Conservation (phyloP, 495 filamentous ascomycete species). For the Terfezia boudieri region DNA sequence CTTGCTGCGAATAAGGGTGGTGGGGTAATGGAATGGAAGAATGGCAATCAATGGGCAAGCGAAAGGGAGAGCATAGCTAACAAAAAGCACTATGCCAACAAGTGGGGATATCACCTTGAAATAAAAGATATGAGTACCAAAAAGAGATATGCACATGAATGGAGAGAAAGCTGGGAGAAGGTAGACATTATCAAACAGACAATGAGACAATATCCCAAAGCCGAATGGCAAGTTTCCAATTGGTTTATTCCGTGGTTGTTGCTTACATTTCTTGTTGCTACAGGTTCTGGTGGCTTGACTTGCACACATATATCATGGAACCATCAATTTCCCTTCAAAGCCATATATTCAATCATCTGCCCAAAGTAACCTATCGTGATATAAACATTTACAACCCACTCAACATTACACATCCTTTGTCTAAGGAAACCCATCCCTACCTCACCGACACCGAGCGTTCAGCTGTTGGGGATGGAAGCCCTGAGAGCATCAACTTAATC, state of each 20-base stretch:
- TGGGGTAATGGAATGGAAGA: conserved; percentile 98
- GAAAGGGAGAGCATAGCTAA: conserved; percentile 91
- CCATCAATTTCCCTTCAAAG: conserved; percentile 70
- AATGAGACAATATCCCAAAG: conserved; percentile 81
- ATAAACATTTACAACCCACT: conserved; percentile 92
- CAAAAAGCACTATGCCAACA: conserved; percentile 64
- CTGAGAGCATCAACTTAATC: conserved; percentile 60
- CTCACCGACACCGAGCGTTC: conserved; percentile 54
- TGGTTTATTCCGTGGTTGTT: neutral
- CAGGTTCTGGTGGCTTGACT: conserved; percentile 99
- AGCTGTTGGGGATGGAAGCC: conserved; percentile 46
- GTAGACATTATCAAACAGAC: conserved; percentile 82
- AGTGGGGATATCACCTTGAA: conserved; percentile 91
- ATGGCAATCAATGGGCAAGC: conserved; percentile 90
- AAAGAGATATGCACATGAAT: conserved; percentile 96
- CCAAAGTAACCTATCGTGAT: conserved; percentile 65
- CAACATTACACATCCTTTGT: conserved; percentile 70
- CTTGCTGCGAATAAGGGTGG: conserved; percentile 84
- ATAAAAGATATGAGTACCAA: conserved; percentile 95
- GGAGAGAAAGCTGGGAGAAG: conserved; percentile 98
- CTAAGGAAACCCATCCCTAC: conserved; percentile 29
- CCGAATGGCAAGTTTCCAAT: conserved; percentile 54
- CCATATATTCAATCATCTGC: conserved; percentile 70
- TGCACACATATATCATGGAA: conserved; percentile 97
- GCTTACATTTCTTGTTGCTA: neutral